Conservation (phyloP, 2,329 filamentous ascomycete genomes). For the Erysiphe pulchra region DNA sequence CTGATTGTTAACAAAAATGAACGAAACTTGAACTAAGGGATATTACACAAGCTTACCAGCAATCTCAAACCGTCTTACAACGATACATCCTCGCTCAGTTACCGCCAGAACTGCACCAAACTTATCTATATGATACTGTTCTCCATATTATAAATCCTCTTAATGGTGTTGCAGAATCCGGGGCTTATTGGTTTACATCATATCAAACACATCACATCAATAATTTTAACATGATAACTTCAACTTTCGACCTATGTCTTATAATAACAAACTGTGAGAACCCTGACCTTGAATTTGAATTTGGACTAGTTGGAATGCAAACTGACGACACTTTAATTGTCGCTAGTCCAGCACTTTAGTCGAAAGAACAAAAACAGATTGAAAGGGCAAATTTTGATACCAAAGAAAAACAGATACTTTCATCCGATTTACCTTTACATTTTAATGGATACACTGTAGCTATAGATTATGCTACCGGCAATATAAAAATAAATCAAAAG, state of each 20-base stretch:
- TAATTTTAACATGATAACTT: neutral
- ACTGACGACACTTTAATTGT: slow-evolving; percentile 1
- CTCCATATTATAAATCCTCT: neutral
- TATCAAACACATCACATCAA: slow-evolving; percentile 1
- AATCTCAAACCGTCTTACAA: neutral
- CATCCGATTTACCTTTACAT: neutral
- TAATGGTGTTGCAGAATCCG: neutral
- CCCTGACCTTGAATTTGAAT: neutral
- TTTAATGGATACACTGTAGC: neutral
- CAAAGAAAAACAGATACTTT: neutral
- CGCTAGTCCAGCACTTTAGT: neutral
- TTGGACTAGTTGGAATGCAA: slow-evolving; percentile 1
- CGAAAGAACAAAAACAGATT: neutral
- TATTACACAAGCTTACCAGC: neutral
- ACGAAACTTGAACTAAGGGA: neutral
- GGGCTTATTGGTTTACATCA: neutral
- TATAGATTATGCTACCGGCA: neutral
- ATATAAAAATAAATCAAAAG: neutral
- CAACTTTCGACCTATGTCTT: slow-evolving; percentile 1
- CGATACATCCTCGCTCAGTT: neutral
- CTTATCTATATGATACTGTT: neutral
- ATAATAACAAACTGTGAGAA: neutral
- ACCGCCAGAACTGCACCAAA: neutral
- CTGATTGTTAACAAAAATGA: neutral
- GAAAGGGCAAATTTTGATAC: neutral